phyloP scores from a whole-genome alignment of 2,329 filamentous ascomycete genomes.

The Rhinocladiella similis region DNA sequence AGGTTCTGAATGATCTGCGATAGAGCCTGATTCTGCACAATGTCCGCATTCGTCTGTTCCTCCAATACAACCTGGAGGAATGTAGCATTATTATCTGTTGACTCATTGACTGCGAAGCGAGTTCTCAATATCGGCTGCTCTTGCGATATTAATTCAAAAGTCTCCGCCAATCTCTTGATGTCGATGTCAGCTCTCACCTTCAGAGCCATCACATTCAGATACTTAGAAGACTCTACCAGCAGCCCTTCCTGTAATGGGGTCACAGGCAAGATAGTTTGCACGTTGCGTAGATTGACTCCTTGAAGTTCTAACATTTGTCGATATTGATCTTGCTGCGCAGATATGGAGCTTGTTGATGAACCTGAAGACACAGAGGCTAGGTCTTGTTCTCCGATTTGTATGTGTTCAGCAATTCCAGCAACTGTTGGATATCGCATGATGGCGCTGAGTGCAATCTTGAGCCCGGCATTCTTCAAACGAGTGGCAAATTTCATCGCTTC shows the following conservation, averaged over 20 bases:
- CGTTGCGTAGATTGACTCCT: constrained; percentile 38
- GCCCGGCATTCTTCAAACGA: constrained; percentile 60
- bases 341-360: constrained; percentile 4
- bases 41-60: neutral
- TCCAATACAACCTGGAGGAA: constrained; percentile 20
- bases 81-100: neutral
- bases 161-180: constrained; percentile 54
- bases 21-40: constrained; percentile 8
- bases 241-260: constrained; percentile 82
- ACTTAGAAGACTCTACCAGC: constrained; percentile 69
- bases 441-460: constrained; percentile 69
- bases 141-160: constrained; percentile 63
- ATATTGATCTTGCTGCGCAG: constrained; percentile 36
- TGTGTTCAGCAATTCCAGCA: constrained; percentile 52
- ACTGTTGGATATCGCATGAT: constrained; percentile 75
- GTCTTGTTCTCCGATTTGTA: constrained; percentile 17
- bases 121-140: constrained; percentile 73
- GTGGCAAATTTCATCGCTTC: constrained; percentile 84
- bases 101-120: constrained; percentile 62
- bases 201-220: constrained; percentile 83
- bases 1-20: constrained; percentile 8
- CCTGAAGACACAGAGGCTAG: neutral
- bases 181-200: constrained; percentile 59
- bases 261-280: constrained; percentile 67
- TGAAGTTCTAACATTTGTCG: constrained; percentile 38